Percentiles rank a stretch among this genome's conserved stretches.
These are phyloP conservation scores for Coemansia sp. DNA, from an alignment of 192 early-diverging fungal species.

Conservation along the genomic window DNA sequence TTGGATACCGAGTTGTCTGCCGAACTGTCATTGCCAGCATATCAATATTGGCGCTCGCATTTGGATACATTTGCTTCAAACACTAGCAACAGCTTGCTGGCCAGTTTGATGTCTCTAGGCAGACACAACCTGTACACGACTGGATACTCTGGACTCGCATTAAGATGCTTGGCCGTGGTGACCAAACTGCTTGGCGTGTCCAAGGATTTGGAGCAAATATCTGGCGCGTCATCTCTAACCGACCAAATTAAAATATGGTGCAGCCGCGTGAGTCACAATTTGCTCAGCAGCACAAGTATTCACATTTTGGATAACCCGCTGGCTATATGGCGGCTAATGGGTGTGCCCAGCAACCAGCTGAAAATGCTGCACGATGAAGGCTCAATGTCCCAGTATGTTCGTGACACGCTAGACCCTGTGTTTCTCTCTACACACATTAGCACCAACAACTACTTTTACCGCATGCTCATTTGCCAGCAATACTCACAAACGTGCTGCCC, in stretches of 20 bases:
- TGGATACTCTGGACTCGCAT: constrained; percentile 78
- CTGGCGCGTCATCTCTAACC: constrained; percentile 55
- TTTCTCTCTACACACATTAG: constrained; percentile 60
- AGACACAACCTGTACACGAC: constrained; percentile 75
- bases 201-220: constrained; percentile 58
- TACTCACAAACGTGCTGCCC: constrained; percentile 71
- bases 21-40: constrained; percentile 65
- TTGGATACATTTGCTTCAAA: constrained; percentile 16
- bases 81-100: background rate
- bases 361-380: constrained; percentile 81
- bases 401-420: constrained; percentile 82
- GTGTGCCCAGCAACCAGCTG: constrained; percentile 84
- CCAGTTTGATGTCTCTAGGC: constrained; percentile 6
- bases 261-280: constrained; percentile 62
- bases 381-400: constrained; percentile 72
- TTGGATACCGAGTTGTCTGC: constrained; percentile 72
- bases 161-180: constrained; percentile 66
- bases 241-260: constrained; percentile 68
- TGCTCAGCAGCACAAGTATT: constrained; percentile 63
- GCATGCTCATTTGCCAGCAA: constrained; percentile 68
- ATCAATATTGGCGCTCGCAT: constrained; percentile 80
- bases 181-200: constrained; percentile 59
- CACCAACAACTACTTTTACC: constrained; percentile 85
- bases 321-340: constrained; percentile 82
- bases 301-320: constrained; percentile 72